Evolutionary conservation across 371 early-diverging fungal genomes (phyloP), one percentile per base, ranked within the genome.

Genomic region (Basidiobolus meristosporus): DNA sequence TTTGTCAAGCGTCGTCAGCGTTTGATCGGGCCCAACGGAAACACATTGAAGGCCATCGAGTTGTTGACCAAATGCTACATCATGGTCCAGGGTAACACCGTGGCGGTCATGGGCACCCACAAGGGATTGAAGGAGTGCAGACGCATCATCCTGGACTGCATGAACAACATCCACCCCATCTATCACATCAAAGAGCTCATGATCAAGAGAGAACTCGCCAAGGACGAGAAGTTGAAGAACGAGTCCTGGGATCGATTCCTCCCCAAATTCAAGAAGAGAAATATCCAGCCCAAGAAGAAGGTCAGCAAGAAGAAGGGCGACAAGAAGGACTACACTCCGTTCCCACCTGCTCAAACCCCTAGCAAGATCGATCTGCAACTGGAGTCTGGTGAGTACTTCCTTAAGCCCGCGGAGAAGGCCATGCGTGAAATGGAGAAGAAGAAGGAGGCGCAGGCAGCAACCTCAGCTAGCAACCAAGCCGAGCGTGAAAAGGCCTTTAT

Each of bases 161-260:
- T 99, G 87, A 88, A 91, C 47, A 99, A 99, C 60, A 68, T 98
- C 21, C 99, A 99, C 57, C 99, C 99, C 12, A 90, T 99, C 47
- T 98, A 98, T 61, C 91, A 98, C 55, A 96, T 99, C 60, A 98
- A 99, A 63, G 75, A 74, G 63, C 60, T 99, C 29, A 98, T 99
- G 95, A 92, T 98, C 54, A 91, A 92, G 50, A 78, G 92, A 39
- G 98, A 99, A 54, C 63, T 99, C 22, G 88, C 87, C 22, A 93
- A 93, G 54, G 99, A 99, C 61, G 84, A 86, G 1, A 87, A 83
- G 42, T 67, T 96, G 44, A 87, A 88, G 31, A 70, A 78, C 29
- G 98, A 98, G 57, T 80, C 80, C 15, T 99, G 99, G 99, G 97
- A 96, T 43, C 70, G 98, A 38, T 99, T 96, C 65, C 63, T 99